Percentiles rank a stretch among this genome's conserved stretches.
Conservation (phyloP, 495 filamentous ascomycete species). For the Diplogelasinospora grovesii region DNA sequence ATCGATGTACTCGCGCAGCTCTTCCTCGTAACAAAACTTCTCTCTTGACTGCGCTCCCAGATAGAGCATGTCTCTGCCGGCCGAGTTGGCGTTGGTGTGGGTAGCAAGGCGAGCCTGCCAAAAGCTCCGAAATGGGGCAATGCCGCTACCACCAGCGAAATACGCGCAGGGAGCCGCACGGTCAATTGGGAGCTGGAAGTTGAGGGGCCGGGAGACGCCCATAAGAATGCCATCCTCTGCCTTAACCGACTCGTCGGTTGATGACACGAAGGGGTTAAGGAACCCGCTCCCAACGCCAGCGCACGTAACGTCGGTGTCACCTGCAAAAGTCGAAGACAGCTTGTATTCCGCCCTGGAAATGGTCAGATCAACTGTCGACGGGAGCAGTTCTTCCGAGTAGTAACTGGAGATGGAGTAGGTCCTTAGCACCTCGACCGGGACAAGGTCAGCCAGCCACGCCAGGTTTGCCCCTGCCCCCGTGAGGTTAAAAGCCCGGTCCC, state of each 20-base stretch:
- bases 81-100: slow-evolving; percentile 25
- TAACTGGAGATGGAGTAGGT: slow-evolving; percentile 45
- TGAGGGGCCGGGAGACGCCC: slow-evolving; percentile 42
- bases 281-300: slow-evolving; percentile 45
- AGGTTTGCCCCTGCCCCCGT: slow-evolving; percentile 31
- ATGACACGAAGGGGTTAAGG: slow-evolving; percentile 36
- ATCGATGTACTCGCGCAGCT: slow-evolving; percentile 39
- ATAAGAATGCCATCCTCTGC: slow-evolving; percentile 36
- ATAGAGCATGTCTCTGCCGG: slow-evolving; percentile 42
- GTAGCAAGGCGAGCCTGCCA: slow-evolving; percentile 37
- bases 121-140: slow-evolving; percentile 46
- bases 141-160: slow-evolving; percentile 46
- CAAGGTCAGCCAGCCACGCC: slow-evolving; percentile 39
- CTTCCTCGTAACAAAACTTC: slow-evolving; percentile 46
- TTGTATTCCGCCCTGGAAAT: slow-evolving; percentile 43
- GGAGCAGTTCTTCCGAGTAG: slow-evolving; percentile 39
- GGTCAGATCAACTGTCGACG: slow-evolving; percentile 40
- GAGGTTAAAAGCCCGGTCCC: slow-evolving; percentile 42
- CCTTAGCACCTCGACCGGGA: slow-evolving; percentile 41
- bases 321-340: slow-evolving; percentile 34
- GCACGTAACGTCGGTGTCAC: slow-evolving; percentile 22
- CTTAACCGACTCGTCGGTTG: slow-evolving; percentile 25
- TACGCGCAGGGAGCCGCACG: slow-evolving; percentile 41
- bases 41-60: slow-evolving; percentile 45
- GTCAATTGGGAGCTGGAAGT: slow-evolving; percentile 44